Percentiles rank a stretch among this genome's conserved stretches.
Conservation (phyloP, 345 rosid species). For the Diplotaxis tenuifolia region DNA sequence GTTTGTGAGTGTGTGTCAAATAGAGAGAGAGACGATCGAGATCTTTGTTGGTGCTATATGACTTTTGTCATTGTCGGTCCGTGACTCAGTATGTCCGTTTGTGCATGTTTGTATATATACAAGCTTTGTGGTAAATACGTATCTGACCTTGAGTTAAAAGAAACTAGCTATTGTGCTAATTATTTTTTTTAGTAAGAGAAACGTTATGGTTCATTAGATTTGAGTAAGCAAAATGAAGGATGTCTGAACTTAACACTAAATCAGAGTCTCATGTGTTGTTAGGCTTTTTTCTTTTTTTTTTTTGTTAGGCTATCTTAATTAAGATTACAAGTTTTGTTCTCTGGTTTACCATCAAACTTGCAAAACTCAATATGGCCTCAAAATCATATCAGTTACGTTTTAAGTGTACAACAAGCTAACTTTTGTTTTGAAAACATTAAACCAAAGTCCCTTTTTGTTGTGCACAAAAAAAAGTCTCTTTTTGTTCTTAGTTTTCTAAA, state of each 20-base stretch:
- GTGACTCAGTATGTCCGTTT: not conserved
- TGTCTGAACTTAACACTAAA: not conserved
- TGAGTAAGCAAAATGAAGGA: not conserved
- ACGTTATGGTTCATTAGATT: not conserved
- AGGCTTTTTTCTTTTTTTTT: no score
- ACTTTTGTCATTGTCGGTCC: slow-evolving; percentile 1
- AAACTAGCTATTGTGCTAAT: not conserved
- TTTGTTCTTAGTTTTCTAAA: no score
- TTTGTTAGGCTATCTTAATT: no score
- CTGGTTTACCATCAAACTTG: no score
- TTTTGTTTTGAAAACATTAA: no score
- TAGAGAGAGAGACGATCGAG: slow-evolving; percentile 5
- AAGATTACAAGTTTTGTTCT: no score
- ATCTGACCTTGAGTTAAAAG: not conserved
- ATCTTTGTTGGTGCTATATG: slow-evolving; percentile 23
- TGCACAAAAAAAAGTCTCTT: no score
- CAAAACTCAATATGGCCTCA: no score
- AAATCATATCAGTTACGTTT: no score
- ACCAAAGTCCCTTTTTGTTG: no score
- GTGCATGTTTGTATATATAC: not conserved
- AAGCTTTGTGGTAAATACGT: not conserved
- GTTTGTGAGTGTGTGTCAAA: not conserved
- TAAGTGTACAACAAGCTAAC: no score
- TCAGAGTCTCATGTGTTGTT: no score
- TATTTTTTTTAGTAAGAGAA: not conserved